These are phyloP conservation scores for Apiotrichum laibachii DNA, from an alignment of 1,284 basidiomycete species.

Conservation along the genomic window DNA sequence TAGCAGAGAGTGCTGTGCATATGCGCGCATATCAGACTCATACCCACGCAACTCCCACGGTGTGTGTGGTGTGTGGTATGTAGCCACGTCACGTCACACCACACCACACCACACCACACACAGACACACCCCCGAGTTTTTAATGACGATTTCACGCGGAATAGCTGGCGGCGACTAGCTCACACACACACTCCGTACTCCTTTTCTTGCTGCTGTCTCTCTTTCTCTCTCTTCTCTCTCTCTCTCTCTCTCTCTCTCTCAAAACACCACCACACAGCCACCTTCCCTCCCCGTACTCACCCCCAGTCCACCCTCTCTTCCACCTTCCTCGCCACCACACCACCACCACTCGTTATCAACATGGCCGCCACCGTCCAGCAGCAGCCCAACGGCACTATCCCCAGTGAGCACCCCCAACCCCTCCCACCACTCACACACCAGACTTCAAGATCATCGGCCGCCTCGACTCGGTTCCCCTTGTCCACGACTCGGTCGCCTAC, in stretches of 20 bases:
- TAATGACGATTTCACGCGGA: no score
- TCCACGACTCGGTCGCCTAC: constrained; percentile 49
- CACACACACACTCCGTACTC: background rate
- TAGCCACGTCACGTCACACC: no score
- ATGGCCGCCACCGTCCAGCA: constrained; percentile 22
- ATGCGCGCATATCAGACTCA: no score
- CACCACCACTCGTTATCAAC: constrained; percentile 7
- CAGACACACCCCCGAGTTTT: no score
- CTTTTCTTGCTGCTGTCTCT: background rate
- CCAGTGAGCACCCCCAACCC: no score
- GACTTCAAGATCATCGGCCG: constrained; percentile 50
- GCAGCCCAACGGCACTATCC: constrained; percentile 21
- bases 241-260: background rate
- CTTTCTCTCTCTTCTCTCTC: background rate
- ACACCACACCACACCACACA: no score
- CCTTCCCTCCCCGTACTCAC: background rate
- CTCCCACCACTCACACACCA: constrained; percentile 9
- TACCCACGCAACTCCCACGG: no score
- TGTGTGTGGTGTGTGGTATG: no score
- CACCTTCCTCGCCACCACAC: background rate
- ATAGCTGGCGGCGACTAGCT: no score
- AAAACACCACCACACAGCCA: no score
- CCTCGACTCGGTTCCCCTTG: constrained; percentile 45
- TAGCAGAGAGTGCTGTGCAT: no score
- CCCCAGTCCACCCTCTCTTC: background rate